Base-by-base conservation (phyloP, 176 grass and related monocot genomes). In the Tillandsia fasciculata region DNA sequence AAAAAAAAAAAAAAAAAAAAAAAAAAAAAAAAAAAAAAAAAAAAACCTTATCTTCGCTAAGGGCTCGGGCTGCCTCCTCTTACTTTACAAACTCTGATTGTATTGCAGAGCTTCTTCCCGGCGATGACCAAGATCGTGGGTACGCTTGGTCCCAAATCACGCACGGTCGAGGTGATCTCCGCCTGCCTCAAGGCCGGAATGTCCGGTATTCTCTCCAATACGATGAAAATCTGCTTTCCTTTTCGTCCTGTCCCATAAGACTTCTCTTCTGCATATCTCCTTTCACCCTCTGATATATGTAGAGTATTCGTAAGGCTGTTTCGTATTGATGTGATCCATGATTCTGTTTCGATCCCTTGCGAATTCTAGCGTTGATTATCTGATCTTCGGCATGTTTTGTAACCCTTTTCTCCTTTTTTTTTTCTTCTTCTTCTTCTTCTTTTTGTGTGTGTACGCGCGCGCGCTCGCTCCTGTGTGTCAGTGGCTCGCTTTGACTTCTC, bases 101-200 rank as follows among this genome's bases (percentile, higher is more conserved):
- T 64, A 13, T 72, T 1, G 0, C 84, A 99, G 95, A 94, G 53
- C 76, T 99, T 94, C 61, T 99, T 91, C 83, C 95, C 95, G 54
- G 95, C 95, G 13, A 99, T 94, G 95, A 99, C 95, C 12, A 99
- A 99, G 82, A 99, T 99, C 74, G 90, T 99, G 24, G 95, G 95
- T 10, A 99, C 95, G 71, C 84, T 99, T 4, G 95, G 95, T 2
- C 87, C 95, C 48, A 94, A 90, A 70, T 99, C 95, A 13, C 90
- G 95, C 68, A 83, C 90, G 72, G 87, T 94, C 9, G 95, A 99
- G 64, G 86, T 86, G 72, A 99, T 99, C 77, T 91, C 90, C 11
- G 24, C 87, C 15, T 99, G 95, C 72, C 95, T 99, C 78, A 99
- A 94, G 90, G 84, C 90, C 57, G 95, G 95, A 75, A 99, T 99